Conservation (phyloP, 2,329 filamentous ascomycete genomes). For the Clonostachys rhizophaga region DNA sequence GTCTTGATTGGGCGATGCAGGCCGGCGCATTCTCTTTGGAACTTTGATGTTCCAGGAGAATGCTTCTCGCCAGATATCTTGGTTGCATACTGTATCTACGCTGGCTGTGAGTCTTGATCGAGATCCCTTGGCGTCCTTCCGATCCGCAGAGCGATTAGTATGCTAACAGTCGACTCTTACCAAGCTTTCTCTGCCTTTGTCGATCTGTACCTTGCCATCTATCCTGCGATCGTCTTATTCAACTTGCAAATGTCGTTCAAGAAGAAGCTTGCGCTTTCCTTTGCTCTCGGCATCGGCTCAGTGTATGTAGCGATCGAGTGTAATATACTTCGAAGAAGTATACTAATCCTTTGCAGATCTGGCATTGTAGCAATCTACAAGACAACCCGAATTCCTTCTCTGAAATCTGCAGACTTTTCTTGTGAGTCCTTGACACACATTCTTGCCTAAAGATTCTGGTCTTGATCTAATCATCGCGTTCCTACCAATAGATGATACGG, state of each 20-base stretch:
- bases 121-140: neutral
- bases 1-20: slow-evolving; percentile 35
- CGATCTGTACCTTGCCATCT: slow-evolving; percentile 36
- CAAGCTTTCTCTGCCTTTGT: slow-evolving; percentile 24
- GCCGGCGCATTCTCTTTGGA: slow-evolving; percentile 31
- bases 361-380: slow-evolving; percentile 21
- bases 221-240: slow-evolving; percentile 28
- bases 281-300: slow-evolving; percentile 30
- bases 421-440: slow-evolving; percentile 4
- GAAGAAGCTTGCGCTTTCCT: slow-evolving; percentile 32
- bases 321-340: neutral
- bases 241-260: slow-evolving; percentile 26
- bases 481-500: slow-evolving; percentile 13
- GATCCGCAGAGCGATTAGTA: neutral
- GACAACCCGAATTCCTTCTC: slow-evolving; percentile 13
- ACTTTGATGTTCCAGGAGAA: slow-evolving; percentile 20
- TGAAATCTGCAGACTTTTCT: slow-evolving; percentile 18
- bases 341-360: slow-evolving; percentile 8
- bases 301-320: slow-evolving; percentile 16
- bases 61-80: slow-evolving; percentile 27
- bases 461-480: neutral
- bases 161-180: neutral
- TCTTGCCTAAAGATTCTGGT: neutral
- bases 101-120: slow-evolving; percentile 21
- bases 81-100: slow-evolving; percentile 30